phyloP scores from a whole-genome alignment of 2,329 filamentous ascomycete genomes.

The Fusarium tanahbumbuense region DNA sequence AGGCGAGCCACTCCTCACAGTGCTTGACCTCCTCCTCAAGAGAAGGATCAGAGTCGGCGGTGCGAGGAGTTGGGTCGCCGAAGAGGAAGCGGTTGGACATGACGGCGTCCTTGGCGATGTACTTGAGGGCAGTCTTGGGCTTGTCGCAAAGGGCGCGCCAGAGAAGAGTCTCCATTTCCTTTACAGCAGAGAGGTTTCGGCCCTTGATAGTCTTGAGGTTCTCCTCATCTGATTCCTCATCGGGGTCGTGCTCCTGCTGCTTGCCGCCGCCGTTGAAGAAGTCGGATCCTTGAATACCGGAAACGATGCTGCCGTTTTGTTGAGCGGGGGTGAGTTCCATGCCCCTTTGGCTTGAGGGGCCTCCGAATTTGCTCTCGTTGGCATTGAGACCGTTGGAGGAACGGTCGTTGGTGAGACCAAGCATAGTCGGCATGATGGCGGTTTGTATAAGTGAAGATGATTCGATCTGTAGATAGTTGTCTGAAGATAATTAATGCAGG shows the following conservation, averaged over 20 bases:
- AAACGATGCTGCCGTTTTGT: slow-evolving; percentile 31
- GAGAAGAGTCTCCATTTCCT: slow-evolving; percentile 48
- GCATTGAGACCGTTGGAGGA: slow-evolving; percentile 41
- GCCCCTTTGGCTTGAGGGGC: slow-evolving; percentile 22
- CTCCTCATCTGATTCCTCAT: slow-evolving; percentile 43
- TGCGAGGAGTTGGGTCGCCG: slow-evolving; percentile 40
- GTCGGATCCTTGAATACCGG: slow-evolving; percentile 41
- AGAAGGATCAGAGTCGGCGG: slow-evolving; percentile 44
- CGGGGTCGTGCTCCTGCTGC: slow-evolving; percentile 39
- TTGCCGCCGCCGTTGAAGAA: slow-evolving; percentile 44
- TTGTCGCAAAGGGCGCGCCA: slow-evolving; percentile 48
- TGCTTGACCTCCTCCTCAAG: slow-evolving; percentile 45
- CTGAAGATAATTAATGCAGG: not conserved
- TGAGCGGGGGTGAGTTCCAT: slow-evolving; percentile 39
- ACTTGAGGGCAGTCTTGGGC: slow-evolving; percentile 45
- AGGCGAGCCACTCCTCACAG: slow-evolving; percentile 47
- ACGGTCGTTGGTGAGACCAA: slow-evolving; percentile 44
- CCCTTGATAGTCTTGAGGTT: slow-evolving; percentile 47
- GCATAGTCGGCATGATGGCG: slow-evolving; percentile 46
- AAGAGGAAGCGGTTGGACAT: slow-evolving; percentile 47
- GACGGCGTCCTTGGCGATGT: slow-evolving; percentile 46
- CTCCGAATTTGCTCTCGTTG: slow-evolving; percentile 31
- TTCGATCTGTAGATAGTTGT: not conserved
- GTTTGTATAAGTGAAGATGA: slow-evolving; percentile 4
- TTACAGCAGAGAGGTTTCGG: slow-evolving; percentile 43